A percentile compares a stretch with the other conserved stretches of the same genome.
phyloP scores from a whole-genome alignment of 495 filamentous ascomycete genomes.

The Aspergillus sclerotioniger region DNA sequence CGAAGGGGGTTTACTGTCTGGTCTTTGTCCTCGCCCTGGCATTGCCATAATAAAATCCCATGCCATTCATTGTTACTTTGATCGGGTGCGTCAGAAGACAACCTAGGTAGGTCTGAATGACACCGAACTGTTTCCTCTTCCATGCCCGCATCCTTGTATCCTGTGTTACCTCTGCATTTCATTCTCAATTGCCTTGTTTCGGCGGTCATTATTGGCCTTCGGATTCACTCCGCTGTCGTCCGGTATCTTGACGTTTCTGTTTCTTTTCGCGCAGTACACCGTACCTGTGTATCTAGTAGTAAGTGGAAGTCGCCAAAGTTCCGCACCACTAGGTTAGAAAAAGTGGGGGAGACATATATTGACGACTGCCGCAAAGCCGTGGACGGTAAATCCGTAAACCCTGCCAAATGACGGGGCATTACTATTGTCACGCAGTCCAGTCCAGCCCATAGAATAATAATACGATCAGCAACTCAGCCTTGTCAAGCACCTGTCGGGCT shows the following conservation, averaged over 20 bases:
- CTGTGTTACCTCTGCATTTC: neutral
- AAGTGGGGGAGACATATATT: neutral
- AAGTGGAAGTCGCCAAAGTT: neutral
- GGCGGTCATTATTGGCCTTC: neutral
- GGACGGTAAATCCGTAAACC: neutral
- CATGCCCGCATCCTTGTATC: conserved; percentile 2
- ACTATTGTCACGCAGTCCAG: neutral
- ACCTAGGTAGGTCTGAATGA: neutral
- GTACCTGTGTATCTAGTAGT: too few species aligned
- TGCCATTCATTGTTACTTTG: neutral
- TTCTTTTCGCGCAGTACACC: too few species aligned
- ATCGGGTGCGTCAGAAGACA: conserved; percentile 6
- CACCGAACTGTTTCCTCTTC: conserved; percentile 4
- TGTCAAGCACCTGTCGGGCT: neutral
- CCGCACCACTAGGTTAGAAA: neutral
- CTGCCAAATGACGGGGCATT: neutral
- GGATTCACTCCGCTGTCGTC: neutral
- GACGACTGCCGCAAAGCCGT: neutral
- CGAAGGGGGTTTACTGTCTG: neutral
- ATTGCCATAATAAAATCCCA: neutral
- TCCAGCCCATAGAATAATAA: neutral
- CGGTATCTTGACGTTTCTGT: neutral
- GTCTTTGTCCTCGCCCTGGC: neutral
- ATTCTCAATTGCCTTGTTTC: neutral
- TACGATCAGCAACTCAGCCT: conserved; percentile 1